Conservation (phyloP, 768 basidiomycete species). For the Suillus lakei region DNA sequence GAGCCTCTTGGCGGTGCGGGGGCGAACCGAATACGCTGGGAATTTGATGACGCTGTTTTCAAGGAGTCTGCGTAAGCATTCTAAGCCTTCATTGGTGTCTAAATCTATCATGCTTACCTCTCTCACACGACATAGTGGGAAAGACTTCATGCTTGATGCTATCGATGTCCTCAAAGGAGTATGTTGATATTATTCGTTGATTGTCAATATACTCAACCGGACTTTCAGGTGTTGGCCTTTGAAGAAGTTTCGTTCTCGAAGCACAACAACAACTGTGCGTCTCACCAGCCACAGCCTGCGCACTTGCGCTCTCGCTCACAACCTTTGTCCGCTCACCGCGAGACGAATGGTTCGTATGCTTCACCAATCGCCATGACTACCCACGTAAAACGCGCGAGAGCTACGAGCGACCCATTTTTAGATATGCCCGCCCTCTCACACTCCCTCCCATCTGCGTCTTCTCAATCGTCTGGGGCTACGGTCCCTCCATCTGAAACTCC, state of each 20-base stretch:
- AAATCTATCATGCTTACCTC: slow-evolving; percentile 18
- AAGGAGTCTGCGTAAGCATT: slow-evolving; percentile 87
- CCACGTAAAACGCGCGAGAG: slow-evolving; percentile 67
- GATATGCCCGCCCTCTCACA: slow-evolving; percentile 68
- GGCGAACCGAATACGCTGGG: slow-evolving; percentile 76
- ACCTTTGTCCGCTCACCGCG: slow-evolving; percentile 45
- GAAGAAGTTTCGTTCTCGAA: slow-evolving; percentile 59
- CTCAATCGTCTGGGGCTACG: slow-evolving; percentile 45
- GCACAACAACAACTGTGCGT: slow-evolving; percentile 35
- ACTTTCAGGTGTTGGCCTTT: slow-evolving; percentile 65
- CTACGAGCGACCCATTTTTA: slow-evolving; percentile 80
- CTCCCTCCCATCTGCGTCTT: slow-evolving; percentile 58
- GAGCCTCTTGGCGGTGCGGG: slow-evolving; percentile 84
- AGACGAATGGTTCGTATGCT: slow-evolving; percentile 37
- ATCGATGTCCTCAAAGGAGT: slow-evolving; percentile 91
- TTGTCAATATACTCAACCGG: slow-evolving; percentile 12
- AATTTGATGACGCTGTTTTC: slow-evolving; percentile 93
- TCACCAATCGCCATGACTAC: slow-evolving; percentile 47
- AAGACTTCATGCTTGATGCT: slow-evolving; percentile 93
- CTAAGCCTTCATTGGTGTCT: slow-evolving; percentile 15
- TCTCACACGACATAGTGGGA: slow-evolving; percentile 61
- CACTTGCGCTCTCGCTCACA: slow-evolving; percentile 64
- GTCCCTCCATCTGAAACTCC: slow-evolving; percentile 37
- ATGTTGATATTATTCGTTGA: slow-evolving; percentile 35
- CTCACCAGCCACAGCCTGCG: slow-evolving; percentile 43